Evolutionary conservation across 352 stramenopile species (phyloP).

Genomic region (Globisporangium irregulare): DNA sequence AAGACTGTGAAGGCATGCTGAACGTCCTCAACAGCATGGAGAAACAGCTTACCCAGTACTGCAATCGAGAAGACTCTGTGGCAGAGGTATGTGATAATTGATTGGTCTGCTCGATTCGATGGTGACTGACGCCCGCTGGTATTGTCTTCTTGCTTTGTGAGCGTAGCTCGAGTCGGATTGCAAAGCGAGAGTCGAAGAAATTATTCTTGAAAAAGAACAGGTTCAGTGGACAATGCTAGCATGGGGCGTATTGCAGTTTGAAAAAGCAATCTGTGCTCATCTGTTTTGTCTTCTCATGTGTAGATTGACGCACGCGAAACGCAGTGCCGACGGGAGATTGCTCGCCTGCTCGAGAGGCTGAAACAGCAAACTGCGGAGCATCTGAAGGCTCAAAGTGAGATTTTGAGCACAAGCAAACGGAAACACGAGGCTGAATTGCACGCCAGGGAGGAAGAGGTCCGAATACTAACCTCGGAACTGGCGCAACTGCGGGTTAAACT

Average conservation of each 20-base stretch:
- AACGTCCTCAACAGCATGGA: slow-evolving; percentile 83
- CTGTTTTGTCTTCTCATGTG: not conserved
- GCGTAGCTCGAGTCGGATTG: slow-evolving; percentile 65
- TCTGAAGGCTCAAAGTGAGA: slow-evolving; percentile 50
- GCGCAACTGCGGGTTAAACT: slow-evolving; percentile 52
- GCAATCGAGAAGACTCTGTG: slow-evolving; percentile 65
- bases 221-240: slow-evolving; percentile 21
- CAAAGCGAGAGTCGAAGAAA: slow-evolving; percentile 66
- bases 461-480: slow-evolving; percentile 40
- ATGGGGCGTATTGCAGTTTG: not conserved
- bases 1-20: slow-evolving; percentile 83
- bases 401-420: slow-evolving; percentile 19
- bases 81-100: slow-evolving; percentile 37
- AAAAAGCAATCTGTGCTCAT: not conserved
- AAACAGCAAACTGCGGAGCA: slow-evolving; percentile 44
- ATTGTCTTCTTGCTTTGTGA: not conserved
- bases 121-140: not conserved
- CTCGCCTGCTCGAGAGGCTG: slow-evolving; percentile 56
- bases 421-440: slow-evolving; percentile 44
- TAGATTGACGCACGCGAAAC: slow-evolving; percentile 60
- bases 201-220: slow-evolving; percentile 76
- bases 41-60: slow-evolving; percentile 80
- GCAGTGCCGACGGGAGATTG: slow-evolving; percentile 67
- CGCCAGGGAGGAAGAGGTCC: slow-evolving; percentile 51
- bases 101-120: not conserved